phyloP scores from a whole-genome alignment of 2,329 filamentous ascomycete genomes.

The Leptographium radiaticola region DNA sequence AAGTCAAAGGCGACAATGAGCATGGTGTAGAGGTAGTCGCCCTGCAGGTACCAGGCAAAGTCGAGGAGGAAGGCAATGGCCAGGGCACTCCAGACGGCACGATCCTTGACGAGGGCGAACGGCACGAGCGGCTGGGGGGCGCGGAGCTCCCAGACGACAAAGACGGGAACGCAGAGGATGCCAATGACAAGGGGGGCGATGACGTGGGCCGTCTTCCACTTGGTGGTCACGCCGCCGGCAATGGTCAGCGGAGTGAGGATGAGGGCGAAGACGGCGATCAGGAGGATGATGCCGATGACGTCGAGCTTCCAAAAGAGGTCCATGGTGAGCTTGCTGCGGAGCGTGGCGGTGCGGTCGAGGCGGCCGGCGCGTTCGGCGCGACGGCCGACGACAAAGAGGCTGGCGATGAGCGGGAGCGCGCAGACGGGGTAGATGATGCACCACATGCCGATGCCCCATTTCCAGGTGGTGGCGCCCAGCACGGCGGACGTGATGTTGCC shows the following conservation, averaged over 20 bases:
- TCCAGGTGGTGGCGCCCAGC: constrained; percentile 36
- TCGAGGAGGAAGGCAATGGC: constrained; percentile 44
- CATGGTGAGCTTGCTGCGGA: constrained; percentile 13
- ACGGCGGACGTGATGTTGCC: constrained; percentile 42
- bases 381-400: constrained; percentile 31
- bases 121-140: constrained; percentile 43
- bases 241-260: constrained; percentile 31
- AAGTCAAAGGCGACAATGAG: constrained; percentile 49
- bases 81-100: constrained; percentile 49
- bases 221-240: constrained; percentile 26
- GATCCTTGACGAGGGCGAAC: constrained; percentile 47
- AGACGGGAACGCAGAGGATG: constrained; percentile 34
- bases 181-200: constrained; percentile 32
- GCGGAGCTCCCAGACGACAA: constrained; percentile 34
- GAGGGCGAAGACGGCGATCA: constrained; percentile 32
- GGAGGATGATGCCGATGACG: constrained; percentile 28
- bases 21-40: constrained; percentile 51
- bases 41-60: constrained; percentile 50
- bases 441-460: constrained; percentile 54
- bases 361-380: constrained; percentile 39
- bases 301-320: constrained; percentile 35
- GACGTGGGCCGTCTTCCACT: constrained; percentile 25
- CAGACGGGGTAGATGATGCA: constrained; percentile 45
- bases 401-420: constrained; percentile 31
- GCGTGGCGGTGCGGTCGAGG: constrained; percentile 20